Evolutionary conservation across 2,329 filamentous ascomycete genomes (phyloP), one percentile per base, ranked within the genome.

Genomic region (Amylocarpus encephaloides): DNA sequence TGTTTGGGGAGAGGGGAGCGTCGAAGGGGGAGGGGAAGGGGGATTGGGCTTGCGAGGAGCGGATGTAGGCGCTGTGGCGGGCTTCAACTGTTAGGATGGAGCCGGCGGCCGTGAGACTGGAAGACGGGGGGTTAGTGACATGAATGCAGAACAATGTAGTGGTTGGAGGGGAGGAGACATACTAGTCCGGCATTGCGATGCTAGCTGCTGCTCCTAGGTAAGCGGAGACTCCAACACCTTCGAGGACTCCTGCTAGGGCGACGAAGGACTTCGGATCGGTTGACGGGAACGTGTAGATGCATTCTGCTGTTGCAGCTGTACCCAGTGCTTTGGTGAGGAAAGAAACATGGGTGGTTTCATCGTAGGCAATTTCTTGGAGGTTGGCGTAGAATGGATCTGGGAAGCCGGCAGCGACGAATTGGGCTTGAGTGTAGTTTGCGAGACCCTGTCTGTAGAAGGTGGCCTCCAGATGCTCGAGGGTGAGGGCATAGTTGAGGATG

Each of bases 81-180:
- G 82, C 74, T 61, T 86, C 82, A 49, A 84, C 76, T 26, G 79
- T 79, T 32, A 86, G 70, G 61, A 87, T 81, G 49, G 76, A 76
- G 19, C 77, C 82, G 1, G 82, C 82, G 3, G 75, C 75, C 0
- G 77, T 77, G 41, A 86, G 68, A 66, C 38, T 40, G 16, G n/a
- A 16, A 15, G 34, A 36, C 9, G 12, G 12, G 9, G 4, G 9
- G 34, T 36, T 10, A 13, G 12, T 36, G 12, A 10, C 3, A 16
- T 36, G 4, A 4, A 16, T 36, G 9, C 32, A 36, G 15, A 10
- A 5, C 4, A 36, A 4, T 13, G 34, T 13, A 16, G 34, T 5
- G 12, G 3, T 36, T 36, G 34, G 15, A 36, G 4, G 38, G 16
- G 16, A 18, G 7, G 22, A 26, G 22, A 19, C 38, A 16, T 19